phyloP scores from a whole-genome alignment of 495 filamentous ascomycete genomes.

The Paragyromitra xinjiangensis region DNA sequence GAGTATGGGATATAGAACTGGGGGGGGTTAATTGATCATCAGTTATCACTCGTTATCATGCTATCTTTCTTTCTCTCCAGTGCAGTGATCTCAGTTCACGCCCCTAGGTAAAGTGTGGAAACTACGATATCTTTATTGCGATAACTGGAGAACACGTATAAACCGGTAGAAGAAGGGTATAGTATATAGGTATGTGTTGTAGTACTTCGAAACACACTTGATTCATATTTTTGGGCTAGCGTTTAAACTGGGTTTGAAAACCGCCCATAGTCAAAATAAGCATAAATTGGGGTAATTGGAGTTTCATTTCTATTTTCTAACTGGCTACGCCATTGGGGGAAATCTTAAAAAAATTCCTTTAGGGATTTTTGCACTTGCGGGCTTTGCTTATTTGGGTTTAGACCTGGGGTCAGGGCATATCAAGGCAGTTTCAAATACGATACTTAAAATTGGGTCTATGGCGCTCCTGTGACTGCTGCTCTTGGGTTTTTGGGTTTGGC shows the following conservation, averaged over 20 bases:
- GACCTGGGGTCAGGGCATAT: background rate
- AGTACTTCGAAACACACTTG: slow-evolving; percentile 1
- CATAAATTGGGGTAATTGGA: background rate
- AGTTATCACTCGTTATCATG: slow-evolving; percentile 11
- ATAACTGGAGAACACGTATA: background rate
- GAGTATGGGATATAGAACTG: background rate
- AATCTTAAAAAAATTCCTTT: background rate
- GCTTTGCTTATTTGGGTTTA: background rate
- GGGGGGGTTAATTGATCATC: background rate
- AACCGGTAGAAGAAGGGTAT: background rate
- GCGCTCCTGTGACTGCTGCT: background rate
- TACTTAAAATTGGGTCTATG: background rate
- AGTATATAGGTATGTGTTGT: background rate
- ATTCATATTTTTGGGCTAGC: background rate
- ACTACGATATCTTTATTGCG: background rate
- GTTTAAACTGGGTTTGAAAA: background rate
- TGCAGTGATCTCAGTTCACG: background rate
- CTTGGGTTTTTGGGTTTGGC: background rate
- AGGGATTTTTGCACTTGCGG: background rate
- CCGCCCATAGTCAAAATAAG: background rate
- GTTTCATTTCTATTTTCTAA: background rate
- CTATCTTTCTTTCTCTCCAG: background rate
- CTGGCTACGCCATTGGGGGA: background rate
- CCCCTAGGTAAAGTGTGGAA: background rate
- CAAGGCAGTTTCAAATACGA: background rate